phyloP scores from a whole-genome alignment of 805 yeast species.

The Candida koratica region DNA sequence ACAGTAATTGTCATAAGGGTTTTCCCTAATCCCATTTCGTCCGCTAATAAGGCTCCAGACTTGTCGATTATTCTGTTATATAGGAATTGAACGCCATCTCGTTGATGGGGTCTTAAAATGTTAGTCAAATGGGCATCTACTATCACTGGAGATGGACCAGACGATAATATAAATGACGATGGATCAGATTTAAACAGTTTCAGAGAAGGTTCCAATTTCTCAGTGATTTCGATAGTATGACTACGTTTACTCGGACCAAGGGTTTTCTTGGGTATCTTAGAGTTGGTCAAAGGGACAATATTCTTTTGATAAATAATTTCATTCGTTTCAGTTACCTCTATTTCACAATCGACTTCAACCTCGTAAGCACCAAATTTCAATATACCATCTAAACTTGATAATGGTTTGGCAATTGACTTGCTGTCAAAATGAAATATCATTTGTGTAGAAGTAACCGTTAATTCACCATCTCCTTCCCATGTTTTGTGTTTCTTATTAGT shows the following conservation, averaged over 20 bases:
- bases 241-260: not conserved
- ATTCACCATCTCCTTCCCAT: conserved; percentile 91
- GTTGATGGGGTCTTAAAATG: conserved; percentile 76
- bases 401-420: conserved; percentile 17
- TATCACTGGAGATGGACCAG: conserved; percentile 19
- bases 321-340: conserved; percentile 11
- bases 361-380: conserved; percentile 53
- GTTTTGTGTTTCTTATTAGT: conserved; percentile 78
- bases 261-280: not conserved
- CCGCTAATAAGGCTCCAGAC: conserved; percentile 82
- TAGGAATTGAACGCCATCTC: conserved; percentile 76
- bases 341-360: conserved; percentile 53
- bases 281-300: not conserved
- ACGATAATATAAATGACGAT: not conserved
- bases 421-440: conserved; percentile 28
- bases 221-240: not conserved
- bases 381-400: conserved; percentile 12
- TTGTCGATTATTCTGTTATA: conserved; percentile 73
- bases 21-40: conserved; percentile 84
- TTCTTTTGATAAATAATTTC: too few species aligned
- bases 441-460: conserved; percentile 27
- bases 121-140: conserved; percentile 56
- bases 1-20: conserved; percentile 81
- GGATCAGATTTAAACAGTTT: not conserved
- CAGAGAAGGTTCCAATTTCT: not conserved